Evolutionary conservation across 1,284 basidiomycete genomes (phyloP), one percentile per base, ranked within the genome.

Genomic region (Microbotryomycetes sp.): DNA sequence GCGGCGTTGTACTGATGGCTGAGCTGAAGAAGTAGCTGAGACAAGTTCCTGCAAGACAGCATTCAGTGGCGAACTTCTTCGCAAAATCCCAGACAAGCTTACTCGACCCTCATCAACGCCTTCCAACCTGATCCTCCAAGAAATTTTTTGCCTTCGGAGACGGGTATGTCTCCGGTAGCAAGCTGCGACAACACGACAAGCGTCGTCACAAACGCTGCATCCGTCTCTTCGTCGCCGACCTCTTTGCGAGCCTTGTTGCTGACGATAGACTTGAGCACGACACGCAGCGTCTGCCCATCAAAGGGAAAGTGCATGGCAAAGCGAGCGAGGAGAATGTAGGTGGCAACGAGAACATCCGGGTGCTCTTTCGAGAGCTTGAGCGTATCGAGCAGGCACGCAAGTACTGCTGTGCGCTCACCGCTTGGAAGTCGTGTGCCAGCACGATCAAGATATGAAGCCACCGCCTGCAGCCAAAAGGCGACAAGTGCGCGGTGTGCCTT

Each of bases 391-490:
- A 75, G 68, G 6, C 72, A 72, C 15, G 76, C 73, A 4, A 78
- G 70, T 5, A 78, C 67, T 5, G 75, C 64, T 0, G 74, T 69
- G 62, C 70, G 59, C 65, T 69, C 64, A 67, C 70, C 53, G 52
- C 62, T 61, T 9, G 67, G 67, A 0, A 69, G 28, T 64, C 61
- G 50, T 47, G 66, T 45, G 57, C 61, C 52, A 54, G 64, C 52
- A 28, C 81, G 78, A 31, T 83, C 81, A 50, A 96, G 78, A 68
- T 88, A 89, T 54, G 91, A 90, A 27, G 94, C 82, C 50, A 93
- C 77, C 0, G 83, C 83, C 3, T 89, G 85, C 4, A 86, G 82
- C 77, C 91, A 91, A 76, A 97, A 97, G 0, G 85, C 85, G 49
- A 92, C 77, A 15, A 97, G 78, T 0, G 87, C 82, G 45, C 85